Percentiles rank a stretch among this genome's conserved stretches.
These are phyloP conservation scores for Trichoderma atroviride DNA, from an alignment of 2,329 filamentous ascomycete species.

Conservation along the genomic window DNA sequence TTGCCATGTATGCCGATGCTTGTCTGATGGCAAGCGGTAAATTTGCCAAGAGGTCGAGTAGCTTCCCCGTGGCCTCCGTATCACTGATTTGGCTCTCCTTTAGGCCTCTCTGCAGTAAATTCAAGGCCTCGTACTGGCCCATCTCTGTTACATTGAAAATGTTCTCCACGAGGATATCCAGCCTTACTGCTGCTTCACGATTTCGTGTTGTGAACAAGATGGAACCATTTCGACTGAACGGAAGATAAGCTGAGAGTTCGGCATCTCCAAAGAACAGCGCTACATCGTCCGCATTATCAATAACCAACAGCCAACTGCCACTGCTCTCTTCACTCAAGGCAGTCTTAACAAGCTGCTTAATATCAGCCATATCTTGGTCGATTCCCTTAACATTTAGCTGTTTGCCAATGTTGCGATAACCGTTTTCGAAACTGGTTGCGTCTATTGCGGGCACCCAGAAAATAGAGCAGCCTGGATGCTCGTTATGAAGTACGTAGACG, in stretches of 20 bases:
- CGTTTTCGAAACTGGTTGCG: constrained; percentile 38
- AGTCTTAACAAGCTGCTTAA: constrained; percentile 41
- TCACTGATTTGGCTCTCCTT: constrained; percentile 31
- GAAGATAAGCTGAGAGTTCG: constrained; percentile 4
- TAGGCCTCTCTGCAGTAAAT: constrained; percentile 32
- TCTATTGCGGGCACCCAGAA: constrained; percentile 45
- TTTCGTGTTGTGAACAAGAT: constrained; percentile 30
- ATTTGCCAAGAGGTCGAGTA: constrained; percentile 38
- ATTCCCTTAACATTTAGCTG: constrained; percentile 35
- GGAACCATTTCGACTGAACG: constrained; percentile 27
- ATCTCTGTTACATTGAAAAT: constrained; percentile 33
- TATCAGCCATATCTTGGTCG: constrained; percentile 38
- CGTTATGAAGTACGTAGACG: constrained; percentile 35
- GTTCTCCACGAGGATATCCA: constrained; percentile 21
- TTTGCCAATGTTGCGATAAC: constrained; percentile 40
- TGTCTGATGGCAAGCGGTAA: constrained; percentile 43
- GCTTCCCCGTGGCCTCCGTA: constrained; percentile 25
- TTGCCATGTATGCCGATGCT: constrained; percentile 42
- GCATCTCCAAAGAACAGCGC: constrained; percentile 35
- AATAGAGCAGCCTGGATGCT: constrained; percentile 38
- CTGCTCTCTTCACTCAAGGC: constrained; percentile 34
- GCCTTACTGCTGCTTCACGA: constrained; percentile 11
- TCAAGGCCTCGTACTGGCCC: constrained; percentile 29
- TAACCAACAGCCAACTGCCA: constrained; percentile 45
- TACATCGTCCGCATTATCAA: constrained; percentile 50